Percentiles rank a stretch among this genome's conserved stretches.
These are phyloP conservation scores for Aspergillus carlsbadensis DNA, from an alignment of 495 filamentous ascomycete genomes.

Conservation along the genomic window DNA sequence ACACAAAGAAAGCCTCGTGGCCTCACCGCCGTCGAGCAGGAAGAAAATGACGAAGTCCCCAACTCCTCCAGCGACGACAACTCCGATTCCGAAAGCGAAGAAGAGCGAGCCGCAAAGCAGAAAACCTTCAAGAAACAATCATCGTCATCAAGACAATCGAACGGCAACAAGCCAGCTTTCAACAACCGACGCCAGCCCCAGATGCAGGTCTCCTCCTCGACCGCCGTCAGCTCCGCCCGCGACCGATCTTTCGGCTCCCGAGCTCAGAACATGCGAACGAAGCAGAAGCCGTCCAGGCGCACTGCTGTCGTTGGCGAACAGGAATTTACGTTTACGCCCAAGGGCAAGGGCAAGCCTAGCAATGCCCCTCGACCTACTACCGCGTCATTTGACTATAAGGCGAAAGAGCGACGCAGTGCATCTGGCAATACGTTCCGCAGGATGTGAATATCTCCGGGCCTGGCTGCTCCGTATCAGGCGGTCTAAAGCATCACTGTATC, in stretches of 20 bases:
- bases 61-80: constrained; percentile 40
- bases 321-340: constrained; percentile 80
- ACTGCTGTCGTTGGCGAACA: constrained; percentile 75
- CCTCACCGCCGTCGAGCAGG: constrained; percentile 68
- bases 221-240: constrained; percentile 37
- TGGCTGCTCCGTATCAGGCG: background rate
- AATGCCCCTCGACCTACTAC: constrained; percentile 30
- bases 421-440: constrained; percentile 53
- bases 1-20: constrained; percentile 45
- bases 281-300: constrained; percentile 42
- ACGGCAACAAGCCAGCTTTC: constrained; percentile 39
- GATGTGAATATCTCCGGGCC: constrained; percentile 32
- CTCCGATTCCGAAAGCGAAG: constrained; percentile 41
- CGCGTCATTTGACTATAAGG: constrained; percentile 30
- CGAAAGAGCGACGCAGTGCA: constrained; percentile 51
- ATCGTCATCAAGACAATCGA: constrained; percentile 50
- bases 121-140: constrained; percentile 48
- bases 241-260: constrained; percentile 73
- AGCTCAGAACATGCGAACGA: constrained; percentile 50
- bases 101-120: constrained; percentile 23
- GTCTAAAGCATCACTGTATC: background rate
- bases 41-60: constrained; percentile 52
- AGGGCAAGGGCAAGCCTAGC: constrained; percentile 57
- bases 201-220: constrained; percentile 58
- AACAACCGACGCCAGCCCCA: constrained; percentile 54